Percentiles rank a stretch among this genome's conserved stretches.
These are phyloP conservation scores for Juglanconis oblonga DNA, from an alignment of 2,329 filamentous ascomycete species.

Conservation along the genomic window DNA sequence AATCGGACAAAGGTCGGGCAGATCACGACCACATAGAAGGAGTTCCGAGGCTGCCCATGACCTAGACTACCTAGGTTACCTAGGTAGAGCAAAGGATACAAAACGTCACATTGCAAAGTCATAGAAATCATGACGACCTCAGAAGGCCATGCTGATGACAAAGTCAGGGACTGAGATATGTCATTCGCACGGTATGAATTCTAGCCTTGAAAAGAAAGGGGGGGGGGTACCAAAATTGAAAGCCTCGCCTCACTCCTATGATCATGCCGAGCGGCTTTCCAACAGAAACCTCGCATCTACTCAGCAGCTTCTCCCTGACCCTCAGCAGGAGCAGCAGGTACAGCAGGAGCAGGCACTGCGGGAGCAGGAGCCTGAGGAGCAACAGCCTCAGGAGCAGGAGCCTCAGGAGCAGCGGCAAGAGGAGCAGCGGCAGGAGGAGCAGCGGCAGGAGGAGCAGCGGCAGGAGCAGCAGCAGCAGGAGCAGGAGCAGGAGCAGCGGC, in stretches of 20 bases:
- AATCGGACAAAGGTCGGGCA: too few species aligned
- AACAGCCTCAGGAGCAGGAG: neutral
- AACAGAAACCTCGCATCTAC: neutral
- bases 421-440: neutral
- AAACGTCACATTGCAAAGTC: too few species aligned
- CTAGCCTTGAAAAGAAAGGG: too few species aligned
- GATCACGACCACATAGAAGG: too few species aligned
- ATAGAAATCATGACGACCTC: too few species aligned
- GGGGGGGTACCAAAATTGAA: too few species aligned
- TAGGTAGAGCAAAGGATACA: too few species aligned
- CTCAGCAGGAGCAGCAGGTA: neutral
- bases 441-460: neutral
- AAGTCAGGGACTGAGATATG: too few species aligned
- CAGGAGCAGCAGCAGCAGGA: constrained; percentile 1
- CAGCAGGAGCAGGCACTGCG: neutral
- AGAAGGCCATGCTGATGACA: too few species aligned
- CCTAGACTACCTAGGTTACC: too few species aligned
- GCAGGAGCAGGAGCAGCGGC: neutral
- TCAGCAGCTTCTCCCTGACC: neutral
- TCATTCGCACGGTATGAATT: too few species aligned
- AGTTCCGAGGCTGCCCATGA: too few species aligned
- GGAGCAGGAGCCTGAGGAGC: neutral
- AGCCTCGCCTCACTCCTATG: neutral
- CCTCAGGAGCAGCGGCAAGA: neutral
- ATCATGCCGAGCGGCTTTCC: neutral